phyloP scores from a whole-genome alignment of 2,329 filamentous ascomycete genomes.

The Acrocalymma vagum region DNA sequence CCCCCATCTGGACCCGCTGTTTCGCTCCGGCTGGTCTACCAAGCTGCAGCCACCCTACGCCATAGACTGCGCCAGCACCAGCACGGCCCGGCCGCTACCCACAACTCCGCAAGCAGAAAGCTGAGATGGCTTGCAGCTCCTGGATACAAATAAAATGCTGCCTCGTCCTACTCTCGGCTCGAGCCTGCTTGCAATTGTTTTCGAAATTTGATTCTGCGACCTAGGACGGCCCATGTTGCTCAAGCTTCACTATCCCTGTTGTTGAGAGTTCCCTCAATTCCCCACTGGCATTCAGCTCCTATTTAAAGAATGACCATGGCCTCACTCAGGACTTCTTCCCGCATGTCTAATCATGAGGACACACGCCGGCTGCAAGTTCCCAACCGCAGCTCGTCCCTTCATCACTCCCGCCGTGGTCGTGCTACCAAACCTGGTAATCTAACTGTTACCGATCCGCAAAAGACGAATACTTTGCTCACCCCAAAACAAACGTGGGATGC shows the following conservation, averaged over 20 bases:
- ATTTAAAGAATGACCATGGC: conserved; percentile 29
- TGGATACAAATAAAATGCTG: conserved; percentile 27
- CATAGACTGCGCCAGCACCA: conserved; percentile 30
- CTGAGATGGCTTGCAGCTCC: conserved; percentile 29
- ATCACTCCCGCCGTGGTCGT: conserved; percentile 4
- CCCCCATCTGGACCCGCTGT: no score
- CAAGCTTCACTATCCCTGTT: conserved; percentile 14
- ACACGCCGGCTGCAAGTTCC: conserved; percentile 21
- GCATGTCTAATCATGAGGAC: conserved; percentile 19
- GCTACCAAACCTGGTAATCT: conserved; percentile 7
- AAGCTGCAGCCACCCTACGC: conserved; percentile 35
- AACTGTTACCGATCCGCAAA: no score
- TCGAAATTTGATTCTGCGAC: conserved; percentile 15
- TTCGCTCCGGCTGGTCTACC: conserved; percentile 20
- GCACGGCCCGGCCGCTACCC: conserved; percentile 18
- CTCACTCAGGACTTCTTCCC: conserved; percentile 17
- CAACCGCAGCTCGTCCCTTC: conserved; percentile 27
- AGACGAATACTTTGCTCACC: no score
- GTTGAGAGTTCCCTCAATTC: conserved; percentile 18
- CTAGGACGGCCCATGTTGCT: conserved; percentile 32
- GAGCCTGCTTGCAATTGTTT: conserved; percentile 11
- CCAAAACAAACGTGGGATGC: conserved; percentile 5
- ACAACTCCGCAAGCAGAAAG: conserved; percentile 27
- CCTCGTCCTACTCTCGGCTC: conserved; percentile 28
- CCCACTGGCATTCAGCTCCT: conserved; percentile 22